Conservation (phyloP, 768 basidiomycete species). For the Leccinum disarticulatum region DNA sequence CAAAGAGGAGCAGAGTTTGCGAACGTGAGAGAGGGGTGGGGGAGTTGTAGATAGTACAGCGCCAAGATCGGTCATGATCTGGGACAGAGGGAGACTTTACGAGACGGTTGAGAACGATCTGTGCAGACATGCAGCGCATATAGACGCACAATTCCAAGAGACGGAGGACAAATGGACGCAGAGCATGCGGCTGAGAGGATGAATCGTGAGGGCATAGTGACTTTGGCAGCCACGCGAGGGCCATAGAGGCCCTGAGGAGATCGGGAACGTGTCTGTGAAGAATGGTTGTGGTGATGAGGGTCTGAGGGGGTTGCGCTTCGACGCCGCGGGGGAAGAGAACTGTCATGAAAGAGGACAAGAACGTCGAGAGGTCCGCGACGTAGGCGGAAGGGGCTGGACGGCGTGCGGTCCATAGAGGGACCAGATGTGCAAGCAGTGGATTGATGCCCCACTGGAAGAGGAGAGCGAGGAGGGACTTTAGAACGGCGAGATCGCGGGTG, state of each 20-base stretch:
- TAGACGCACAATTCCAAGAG: slow-evolving; percentile 61
- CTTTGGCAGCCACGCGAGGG: slow-evolving; percentile 75
- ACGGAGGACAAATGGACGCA: slow-evolving; percentile 53
- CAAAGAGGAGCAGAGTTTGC: slow-evolving; percentile 58
- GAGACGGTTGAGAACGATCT: slow-evolving; percentile 9
- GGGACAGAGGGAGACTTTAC: slow-evolving; percentile 57
- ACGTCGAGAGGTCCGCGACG: slow-evolving; percentile 43
- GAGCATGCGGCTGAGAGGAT: slow-evolving; percentile 43
- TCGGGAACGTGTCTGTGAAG: slow-evolving; percentile 59
- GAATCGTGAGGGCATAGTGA: slow-evolving; percentile 38
- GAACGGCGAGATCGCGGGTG: slow-evolving; percentile 59
- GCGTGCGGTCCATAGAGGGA: slow-evolving; percentile 35
- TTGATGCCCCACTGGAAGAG: slow-evolving; percentile 72
- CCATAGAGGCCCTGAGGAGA: slow-evolving; percentile 57
- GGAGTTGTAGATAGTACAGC: slow-evolving; percentile 48
- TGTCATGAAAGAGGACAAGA: slow-evolving; percentile 44
- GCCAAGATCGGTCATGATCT: slow-evolving; percentile 66
- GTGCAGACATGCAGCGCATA: slow-evolving; percentile 14
- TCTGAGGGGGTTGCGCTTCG: slow-evolving; percentile 50
- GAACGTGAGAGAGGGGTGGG: slow-evolving; percentile 48
- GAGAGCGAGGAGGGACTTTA: slow-evolving; percentile 66
- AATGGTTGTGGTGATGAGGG: slow-evolving; percentile 57
- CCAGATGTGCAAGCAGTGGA: slow-evolving; percentile 48
- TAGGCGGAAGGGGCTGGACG: slow-evolving; percentile 32
- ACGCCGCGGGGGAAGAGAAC: slow-evolving; percentile 56